Percentiles rank a stretch among this genome's conserved stretches.
These are phyloP conservation scores for Poa annua DNA, from an alignment of 176 grass and related monocot genomes.

Conservation along the genomic window DNA sequence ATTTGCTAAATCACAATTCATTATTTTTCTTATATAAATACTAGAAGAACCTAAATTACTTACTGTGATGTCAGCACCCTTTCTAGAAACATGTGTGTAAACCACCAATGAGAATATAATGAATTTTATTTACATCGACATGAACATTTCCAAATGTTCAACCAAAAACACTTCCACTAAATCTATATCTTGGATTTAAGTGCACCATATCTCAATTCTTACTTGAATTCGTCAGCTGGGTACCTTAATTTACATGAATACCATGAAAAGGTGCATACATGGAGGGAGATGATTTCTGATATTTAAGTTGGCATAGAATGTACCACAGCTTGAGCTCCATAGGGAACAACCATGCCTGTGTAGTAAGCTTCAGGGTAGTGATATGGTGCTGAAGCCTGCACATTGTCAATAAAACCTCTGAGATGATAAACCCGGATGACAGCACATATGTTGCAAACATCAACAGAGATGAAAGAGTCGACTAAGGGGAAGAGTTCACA, in stretches of 20 bases:
- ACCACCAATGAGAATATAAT: not conserved
- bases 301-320: slow-evolving; percentile 37
- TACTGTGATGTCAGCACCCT: not conserved
- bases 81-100: not conserved
- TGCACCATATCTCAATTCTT: not conserved
- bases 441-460: not conserved
- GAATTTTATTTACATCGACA: not conserved
- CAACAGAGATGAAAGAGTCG: not conserved
- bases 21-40: not conserved
- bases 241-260: not conserved
- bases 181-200: not conserved
- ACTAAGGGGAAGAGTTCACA: slow-evolving; percentile 43
- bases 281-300: not conserved
- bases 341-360: slow-evolving; percentile 65
- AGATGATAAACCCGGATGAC: not conserved
- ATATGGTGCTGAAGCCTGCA: slow-evolving; percentile 84
- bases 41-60: not conserved
- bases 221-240: not conserved
- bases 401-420: slow-evolving; percentile 40
- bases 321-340: slow-evolving; percentile 87
- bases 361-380: slow-evolving; percentile 88
- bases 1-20: not conserved
- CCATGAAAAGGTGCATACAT: not conserved
- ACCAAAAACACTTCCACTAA: not conserved
- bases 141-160: not conserved